Evolutionary conservation across 2,329 filamentous ascomycete genomes (phyloP).

Genomic region (Pezicula radicicola): DNA sequence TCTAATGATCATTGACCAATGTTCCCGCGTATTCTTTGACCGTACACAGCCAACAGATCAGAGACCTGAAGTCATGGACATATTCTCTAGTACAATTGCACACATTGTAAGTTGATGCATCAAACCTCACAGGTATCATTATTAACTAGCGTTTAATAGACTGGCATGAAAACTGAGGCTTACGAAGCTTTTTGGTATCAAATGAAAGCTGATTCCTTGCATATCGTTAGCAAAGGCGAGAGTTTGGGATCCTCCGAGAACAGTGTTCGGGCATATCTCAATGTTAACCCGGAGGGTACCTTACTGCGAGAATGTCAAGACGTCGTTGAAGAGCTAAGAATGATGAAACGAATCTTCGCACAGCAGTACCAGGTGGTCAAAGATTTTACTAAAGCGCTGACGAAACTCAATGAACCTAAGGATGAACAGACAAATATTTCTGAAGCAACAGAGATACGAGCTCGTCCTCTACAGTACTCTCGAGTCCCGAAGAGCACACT

Average conservation of each 20-base stretch:
- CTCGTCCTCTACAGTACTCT: not conserved
- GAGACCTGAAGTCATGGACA: constrained; percentile 37
- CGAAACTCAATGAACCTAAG: constrained; percentile 22
- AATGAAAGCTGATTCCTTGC: constrained; percentile 25
- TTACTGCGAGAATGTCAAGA: constrained; percentile 39
- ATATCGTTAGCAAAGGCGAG: not conserved
- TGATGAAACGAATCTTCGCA: constrained; percentile 35
- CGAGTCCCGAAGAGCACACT: constrained; percentile 10
- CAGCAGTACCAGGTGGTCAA: constrained; percentile 19
- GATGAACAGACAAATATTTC: constrained; percentile 8
- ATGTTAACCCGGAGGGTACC: constrained; percentile 37
- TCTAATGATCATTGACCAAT: constrained; percentile 37
- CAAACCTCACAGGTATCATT: not conserved
- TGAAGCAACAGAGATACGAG: not conserved
- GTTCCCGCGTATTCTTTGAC: constrained; percentile 38
- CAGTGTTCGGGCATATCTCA: constrained; percentile 23
- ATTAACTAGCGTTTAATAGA: constrained; percentile 16
- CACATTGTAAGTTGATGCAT: constrained; percentile 29
- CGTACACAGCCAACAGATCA: constrained; percentile 27
- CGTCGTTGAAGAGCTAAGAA: constrained; percentile 41
- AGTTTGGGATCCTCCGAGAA: not conserved
- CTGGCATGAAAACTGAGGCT: constrained; percentile 33
- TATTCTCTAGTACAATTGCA: constrained; percentile 39
- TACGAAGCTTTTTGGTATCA: constrained; percentile 34
- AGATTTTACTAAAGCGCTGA: constrained; percentile 6